Conservation (phyloP, 2,329 filamentous ascomycete genomes). For the Beauveria sp. region DNA sequence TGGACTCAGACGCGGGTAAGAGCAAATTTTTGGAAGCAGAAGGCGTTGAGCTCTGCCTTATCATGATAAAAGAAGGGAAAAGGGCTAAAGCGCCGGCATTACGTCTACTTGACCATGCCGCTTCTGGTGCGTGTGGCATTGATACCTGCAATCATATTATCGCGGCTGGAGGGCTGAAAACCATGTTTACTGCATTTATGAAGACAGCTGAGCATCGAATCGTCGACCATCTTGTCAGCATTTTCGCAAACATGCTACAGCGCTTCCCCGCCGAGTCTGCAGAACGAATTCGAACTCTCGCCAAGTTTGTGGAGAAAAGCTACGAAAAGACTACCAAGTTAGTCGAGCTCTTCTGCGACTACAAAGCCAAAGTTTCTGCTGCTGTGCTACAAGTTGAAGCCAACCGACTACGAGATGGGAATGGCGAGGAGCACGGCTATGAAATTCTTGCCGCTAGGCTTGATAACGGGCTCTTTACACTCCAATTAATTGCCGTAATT, state of each 20-base stretch:
- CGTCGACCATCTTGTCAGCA: conserved; percentile 73
- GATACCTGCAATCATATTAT: conserved; percentile 70
- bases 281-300: conserved; percentile 72
- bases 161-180: conserved; percentile 77
- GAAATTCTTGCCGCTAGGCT: conserved; percentile 70
- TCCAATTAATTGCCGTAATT: conserved; percentile 78
- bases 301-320: conserved; percentile 93
- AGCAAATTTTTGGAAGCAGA: conserved; percentile 79
- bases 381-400: conserved; percentile 41
- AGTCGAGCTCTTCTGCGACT: conserved; percentile 63
- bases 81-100: conserved; percentile 72
- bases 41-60: conserved; percentile 81
- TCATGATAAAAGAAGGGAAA: conserved; percentile 87
- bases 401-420: conserved; percentile 13
- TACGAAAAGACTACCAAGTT: conserved; percentile 78
- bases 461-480: conserved; percentile 74
- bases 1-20: conserved; percentile 70
- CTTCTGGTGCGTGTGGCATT: conserved; percentile 37
- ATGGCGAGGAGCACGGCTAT: conserved; percentile 48
- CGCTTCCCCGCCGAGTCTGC: conserved; percentile 70
- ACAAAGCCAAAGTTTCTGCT: conserved; percentile 53
- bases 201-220: conserved; percentile 65
- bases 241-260: conserved; percentile 77
- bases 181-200: conserved; percentile 80
- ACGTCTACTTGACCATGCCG: conserved; percentile 77